Conservation (phyloP, 2,329 filamentous ascomycete species). For the Ceratocystis alfenasii region DNA sequence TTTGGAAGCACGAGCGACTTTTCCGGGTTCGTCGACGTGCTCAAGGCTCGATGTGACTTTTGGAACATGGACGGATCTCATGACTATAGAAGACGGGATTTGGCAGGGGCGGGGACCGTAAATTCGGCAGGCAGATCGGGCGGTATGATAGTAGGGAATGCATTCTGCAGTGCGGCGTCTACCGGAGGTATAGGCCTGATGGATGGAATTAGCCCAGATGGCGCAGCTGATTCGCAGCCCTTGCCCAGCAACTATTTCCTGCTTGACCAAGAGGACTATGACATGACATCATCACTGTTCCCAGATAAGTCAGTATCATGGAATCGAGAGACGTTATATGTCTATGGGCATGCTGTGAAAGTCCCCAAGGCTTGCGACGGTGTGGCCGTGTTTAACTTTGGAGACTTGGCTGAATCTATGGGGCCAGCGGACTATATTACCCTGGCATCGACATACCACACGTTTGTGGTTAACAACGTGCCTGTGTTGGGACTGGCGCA, state of each 20-base stretch:
- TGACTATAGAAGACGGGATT: constrained; percentile 33
- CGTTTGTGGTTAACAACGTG: constrained; percentile 59
- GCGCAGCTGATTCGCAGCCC: neutral
- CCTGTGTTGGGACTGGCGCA: constrained; percentile 54
- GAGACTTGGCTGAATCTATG: constrained; percentile 53
- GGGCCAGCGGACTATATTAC: constrained; percentile 76
- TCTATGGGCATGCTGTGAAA: constrained; percentile 52
- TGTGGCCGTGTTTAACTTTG: constrained; percentile 54
- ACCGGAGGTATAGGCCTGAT: neutral
- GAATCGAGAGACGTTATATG: constrained; percentile 35
- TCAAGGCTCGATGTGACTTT: constrained; percentile 67
- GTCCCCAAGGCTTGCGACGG: constrained; percentile 48
- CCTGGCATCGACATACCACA: constrained; percentile 68
- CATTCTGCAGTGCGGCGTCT: neutral
- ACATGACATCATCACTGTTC: neutral
- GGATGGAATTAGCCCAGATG: neutral
- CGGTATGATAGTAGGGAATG: neutral
- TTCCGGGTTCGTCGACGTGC: constrained; percentile 59
- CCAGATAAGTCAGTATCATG: constrained; percentile 28
- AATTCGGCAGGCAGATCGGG: neutral
- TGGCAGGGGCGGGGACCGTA: neutral
- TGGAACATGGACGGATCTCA: constrained; percentile 69
- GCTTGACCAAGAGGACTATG: neutral
- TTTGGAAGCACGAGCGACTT: constrained; percentile 59
- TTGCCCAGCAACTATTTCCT: constrained; percentile 17